Evolutionary conservation across 108 stramenopile genomes (phyloP).

Genomic region (Bacterosira constricta): DNA sequence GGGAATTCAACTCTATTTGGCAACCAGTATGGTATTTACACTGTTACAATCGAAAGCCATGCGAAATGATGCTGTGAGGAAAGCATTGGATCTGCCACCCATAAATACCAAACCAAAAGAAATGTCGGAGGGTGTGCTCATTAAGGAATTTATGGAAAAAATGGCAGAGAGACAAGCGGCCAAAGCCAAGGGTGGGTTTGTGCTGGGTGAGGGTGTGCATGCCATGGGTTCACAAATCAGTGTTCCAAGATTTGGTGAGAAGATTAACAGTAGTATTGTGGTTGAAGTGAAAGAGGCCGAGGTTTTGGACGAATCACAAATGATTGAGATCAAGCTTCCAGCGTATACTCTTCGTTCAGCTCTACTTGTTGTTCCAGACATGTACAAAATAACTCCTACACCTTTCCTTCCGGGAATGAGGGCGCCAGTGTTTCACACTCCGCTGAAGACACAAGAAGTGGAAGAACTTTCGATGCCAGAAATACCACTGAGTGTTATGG

Average conservation of each 20-base stretch:
- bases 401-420: conserved; percentile 19
- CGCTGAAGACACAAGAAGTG: background rate
- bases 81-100: conserved; percentile 63
- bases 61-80: conserved; percentile 64
- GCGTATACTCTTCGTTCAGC: conserved; percentile 15
- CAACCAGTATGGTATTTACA: conserved; percentile 82
- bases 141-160: conserved; percentile 73
- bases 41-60: conserved; percentile 71
- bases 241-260: conserved; percentile 49
- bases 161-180: conserved; percentile 45
- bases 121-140: conserved; percentile 57
- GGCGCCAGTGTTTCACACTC: background rate
- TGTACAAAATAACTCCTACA: conserved; percentile 22
- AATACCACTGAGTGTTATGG: conserved; percentile 52
- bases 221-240: conserved; percentile 57
- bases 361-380: conserved; percentile 30
- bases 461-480: conserved; percentile 22
- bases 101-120: conserved; percentile 58
- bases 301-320: background rate
- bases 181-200: conserved; percentile 33
- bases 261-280: conserved; percentile 40
- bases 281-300: background rate
- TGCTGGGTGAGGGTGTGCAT: conserved; percentile 45
- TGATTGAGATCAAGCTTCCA: conserved; percentile 22
- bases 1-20: conserved; percentile 81